Percentiles rank a stretch among this genome's conserved stretches.
These are phyloP conservation scores for Volvox carteri DNA, from an alignment of 163 green algal genomes.

Conservation along the genomic window DNA sequence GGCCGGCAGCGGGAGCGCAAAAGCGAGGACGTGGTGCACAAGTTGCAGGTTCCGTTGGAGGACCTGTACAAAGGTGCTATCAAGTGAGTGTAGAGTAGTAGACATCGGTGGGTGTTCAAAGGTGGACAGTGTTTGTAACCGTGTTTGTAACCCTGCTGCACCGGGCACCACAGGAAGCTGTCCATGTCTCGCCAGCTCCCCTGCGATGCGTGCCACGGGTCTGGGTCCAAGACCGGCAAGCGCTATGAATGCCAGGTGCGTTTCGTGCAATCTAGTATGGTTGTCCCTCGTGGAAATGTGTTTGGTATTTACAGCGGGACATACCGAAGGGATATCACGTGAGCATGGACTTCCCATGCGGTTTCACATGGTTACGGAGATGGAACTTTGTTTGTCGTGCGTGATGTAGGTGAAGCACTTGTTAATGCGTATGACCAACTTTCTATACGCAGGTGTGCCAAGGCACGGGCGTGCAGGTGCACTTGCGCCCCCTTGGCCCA, in stretches of 20 bases:
- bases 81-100: slow-evolving; percentile 76
- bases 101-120: no score
- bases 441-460: slow-evolving; percentile 88
- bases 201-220: slow-evolving; percentile 87
- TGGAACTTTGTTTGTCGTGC: no score
- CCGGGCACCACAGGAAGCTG: slow-evolving; percentile 82
- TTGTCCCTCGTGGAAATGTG: no score
- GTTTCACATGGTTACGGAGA: no score
- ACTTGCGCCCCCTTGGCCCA: slow-evolving; percentile 90
- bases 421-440: no score
- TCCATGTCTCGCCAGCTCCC: slow-evolving; percentile 89
- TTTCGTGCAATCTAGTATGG: neutral
- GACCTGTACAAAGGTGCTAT: slow-evolving; percentile 95
- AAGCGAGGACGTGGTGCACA: slow-evolving; percentile 95
- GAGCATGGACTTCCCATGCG: no score
- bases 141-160: neutral
- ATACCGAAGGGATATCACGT: no score
- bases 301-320: no score
- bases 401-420: no score
- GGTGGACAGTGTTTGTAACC: no score
- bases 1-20: slow-evolving; percentile 79
- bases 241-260: slow-evolving; percentile 81
- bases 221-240: slow-evolving; percentile 89
- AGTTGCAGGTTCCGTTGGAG: slow-evolving; percentile 92
- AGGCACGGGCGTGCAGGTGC: slow-evolving; percentile 89